Percentiles rank a stretch among this genome's conserved stretches.
Conservation (phyloP, 108 stramenopile species). For the Halocafeteria seosinensis region DNA sequence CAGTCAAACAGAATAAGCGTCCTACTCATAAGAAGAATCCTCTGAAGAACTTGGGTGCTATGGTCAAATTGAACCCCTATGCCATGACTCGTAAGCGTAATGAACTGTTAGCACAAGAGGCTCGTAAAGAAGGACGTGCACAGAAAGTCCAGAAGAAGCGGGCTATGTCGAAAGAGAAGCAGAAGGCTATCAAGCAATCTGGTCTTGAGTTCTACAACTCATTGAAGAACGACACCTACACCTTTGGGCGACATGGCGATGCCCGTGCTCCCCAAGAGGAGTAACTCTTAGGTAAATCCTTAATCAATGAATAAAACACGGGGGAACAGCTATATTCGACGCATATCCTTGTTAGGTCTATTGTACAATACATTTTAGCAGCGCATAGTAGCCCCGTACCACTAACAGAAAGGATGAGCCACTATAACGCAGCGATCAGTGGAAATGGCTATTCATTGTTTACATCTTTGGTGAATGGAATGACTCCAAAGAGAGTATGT, state of each 20-base stretch:
- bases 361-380: too few species aligned
- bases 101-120: background rate
- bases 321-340: too few species aligned
- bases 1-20: constrained; percentile 40
- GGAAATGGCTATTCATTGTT: too few species aligned
- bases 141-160: background rate
- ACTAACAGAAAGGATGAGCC: too few species aligned
- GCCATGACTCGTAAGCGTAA: constrained; percentile 61
- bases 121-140: background rate
- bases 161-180: background rate
- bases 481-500: too few species aligned
- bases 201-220: background rate
- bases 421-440: too few species aligned
- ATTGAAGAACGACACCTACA: background rate
- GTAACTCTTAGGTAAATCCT: too few species aligned
- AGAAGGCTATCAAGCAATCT: background rate
- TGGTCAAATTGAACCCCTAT: constrained; percentile 80
- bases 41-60: constrained; percentile 55
- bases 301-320: too few species aligned
- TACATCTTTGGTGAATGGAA: too few species aligned
- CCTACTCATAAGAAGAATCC: constrained; percentile 75
- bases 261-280: too few species aligned
- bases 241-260: background rate
- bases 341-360: too few species aligned
- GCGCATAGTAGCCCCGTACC: too few species aligned